phyloP scores from a whole-genome alignment of 169 alveolate species.

The Plasmodium vivax region DNA sequence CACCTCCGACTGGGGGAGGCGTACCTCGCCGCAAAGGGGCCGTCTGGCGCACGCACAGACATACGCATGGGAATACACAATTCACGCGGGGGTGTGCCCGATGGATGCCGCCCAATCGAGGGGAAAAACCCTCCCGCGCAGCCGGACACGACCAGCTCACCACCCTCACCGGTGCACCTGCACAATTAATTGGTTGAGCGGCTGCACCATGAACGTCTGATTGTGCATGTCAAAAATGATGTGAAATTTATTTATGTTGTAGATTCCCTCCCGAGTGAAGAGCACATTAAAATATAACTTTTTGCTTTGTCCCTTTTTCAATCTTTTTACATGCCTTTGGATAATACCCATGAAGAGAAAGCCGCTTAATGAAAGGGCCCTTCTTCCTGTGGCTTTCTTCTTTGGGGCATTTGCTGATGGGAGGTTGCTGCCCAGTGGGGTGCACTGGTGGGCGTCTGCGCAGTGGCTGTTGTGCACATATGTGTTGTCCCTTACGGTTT shows the following conservation, averaged over 20 bases:
- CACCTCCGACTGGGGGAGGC: background rate
- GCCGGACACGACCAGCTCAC: background rate
- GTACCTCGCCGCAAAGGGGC: background rate
- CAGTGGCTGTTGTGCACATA: background rate
- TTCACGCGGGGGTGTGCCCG: background rate
- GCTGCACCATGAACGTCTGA: conserved; percentile 36
- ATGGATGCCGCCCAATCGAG: background rate
- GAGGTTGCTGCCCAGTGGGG: background rate
- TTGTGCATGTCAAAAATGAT: conserved; percentile 12
- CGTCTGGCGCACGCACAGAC: background rate
- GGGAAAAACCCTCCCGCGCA: background rate
- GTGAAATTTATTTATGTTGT: conserved; percentile 60
- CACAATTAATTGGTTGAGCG: conserved; percentile 34
- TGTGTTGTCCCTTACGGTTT: conserved; percentile 7
- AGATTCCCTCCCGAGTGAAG: conserved; percentile 48
- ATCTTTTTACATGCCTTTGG: conserved; percentile 43
- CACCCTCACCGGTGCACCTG: conserved; percentile 22
- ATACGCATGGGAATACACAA: background rate
- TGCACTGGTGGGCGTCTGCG: background rate
- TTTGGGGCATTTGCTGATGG: background rate
- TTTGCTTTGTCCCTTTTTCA: conserved; percentile 37
- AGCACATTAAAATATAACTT: conserved; percentile 51
- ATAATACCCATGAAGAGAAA: conserved; percentile 31
- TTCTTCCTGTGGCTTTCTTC: background rate
- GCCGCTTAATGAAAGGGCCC: conserved; percentile 32